Base-by-base conservation (phyloP, 2,329 filamentous ascomycete species). In the Cladorrhinum sp. region DNA sequence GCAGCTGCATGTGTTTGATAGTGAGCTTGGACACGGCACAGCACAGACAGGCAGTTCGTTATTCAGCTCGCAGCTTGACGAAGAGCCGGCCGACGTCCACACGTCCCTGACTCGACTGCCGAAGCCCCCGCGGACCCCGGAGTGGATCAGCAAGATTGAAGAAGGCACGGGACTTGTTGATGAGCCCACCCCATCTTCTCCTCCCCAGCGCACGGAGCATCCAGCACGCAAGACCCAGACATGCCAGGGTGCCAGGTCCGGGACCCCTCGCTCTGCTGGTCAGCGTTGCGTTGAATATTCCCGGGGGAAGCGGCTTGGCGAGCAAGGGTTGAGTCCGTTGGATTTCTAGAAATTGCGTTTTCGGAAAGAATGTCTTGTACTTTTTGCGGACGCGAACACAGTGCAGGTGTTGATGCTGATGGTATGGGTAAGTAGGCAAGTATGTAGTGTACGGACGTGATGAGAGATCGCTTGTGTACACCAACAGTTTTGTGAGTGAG, bases 31-130 rank as follows among this genome's bases (percentile, higher is more conserved):
- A 29, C 25, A 29, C 25, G 25, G 25, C 25, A 29, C 25, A 29
- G 25, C 25, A 29, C 25, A 29, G 25, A 29, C 25, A 29, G 25
- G 25, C 25, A 29, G 25, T 29, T 29, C 25, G 25, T 5, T 4
- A 10, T 29, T 29, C 25, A 29, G 25, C 25, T 29, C 25, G 16
- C 32, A 36, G 32, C 12, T 45, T 45, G 41, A 45, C 41, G 8
- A 45, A 22, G 41, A 22, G 18, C 41, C 16, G 18, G 41, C 41
- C 41, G 41, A 45, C 41, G n/a, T 29, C 24, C 24, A 52, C 49
- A 18, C 50, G 29, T 32, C 53, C 55, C 18, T 62, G 55, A 54
- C 54, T 62, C 62, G 60, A 64, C 57, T 64, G 60, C 62, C 62
- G 62, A 62, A 58, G 38, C 60, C 27, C 57, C 60, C 54, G 50